phyloP scores from a whole-genome alignment of 768 basidiomycete genomes.

The Chalciporus piperatus region DNA sequence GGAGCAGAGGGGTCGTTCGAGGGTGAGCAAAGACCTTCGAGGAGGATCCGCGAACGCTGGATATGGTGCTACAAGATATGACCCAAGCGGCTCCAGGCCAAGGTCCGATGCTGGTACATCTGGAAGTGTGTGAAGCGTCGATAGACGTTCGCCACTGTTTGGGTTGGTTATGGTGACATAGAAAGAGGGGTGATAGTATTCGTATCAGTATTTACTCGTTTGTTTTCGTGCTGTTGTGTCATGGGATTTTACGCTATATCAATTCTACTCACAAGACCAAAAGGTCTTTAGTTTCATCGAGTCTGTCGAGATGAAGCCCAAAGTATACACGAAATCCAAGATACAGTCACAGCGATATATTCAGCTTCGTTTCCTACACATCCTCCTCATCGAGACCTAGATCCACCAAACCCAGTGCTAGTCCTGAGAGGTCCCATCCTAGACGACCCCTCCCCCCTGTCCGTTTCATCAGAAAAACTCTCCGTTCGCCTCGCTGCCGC shows the following conservation, averaged over 20 bases:
- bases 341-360: background rate
- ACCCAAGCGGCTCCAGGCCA: conserved; percentile 5
- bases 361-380: background rate
- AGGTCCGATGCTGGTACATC: conserved; percentile 9
- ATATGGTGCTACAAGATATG: conserved; percentile 16
- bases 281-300: background rate
- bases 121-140: background rate
- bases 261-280: background rate
- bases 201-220: conserved; percentile 19
- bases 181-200: background rate
- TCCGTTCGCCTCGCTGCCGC: conserved; percentile 22
- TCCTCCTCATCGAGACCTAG: conserved; percentile 56
- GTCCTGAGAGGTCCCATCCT: conserved; percentile 68
- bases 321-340: background rate
- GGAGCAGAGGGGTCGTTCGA: conserved; percentile 26
- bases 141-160: background rate
- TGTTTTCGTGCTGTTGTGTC: background rate
- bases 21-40: conserved; percentile 41
- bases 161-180: background rate
- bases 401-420: conserved; percentile 80
- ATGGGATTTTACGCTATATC: background rate
- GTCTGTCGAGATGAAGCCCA: background rate
- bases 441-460: conserved; percentile 69
- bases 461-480: conserved; percentile 32
- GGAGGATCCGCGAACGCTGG: conserved; percentile 26